phyloP scores from a whole-genome alignment of 2,329 filamentous ascomycete genomes.

The Aspergillus ochraceus region DNA sequence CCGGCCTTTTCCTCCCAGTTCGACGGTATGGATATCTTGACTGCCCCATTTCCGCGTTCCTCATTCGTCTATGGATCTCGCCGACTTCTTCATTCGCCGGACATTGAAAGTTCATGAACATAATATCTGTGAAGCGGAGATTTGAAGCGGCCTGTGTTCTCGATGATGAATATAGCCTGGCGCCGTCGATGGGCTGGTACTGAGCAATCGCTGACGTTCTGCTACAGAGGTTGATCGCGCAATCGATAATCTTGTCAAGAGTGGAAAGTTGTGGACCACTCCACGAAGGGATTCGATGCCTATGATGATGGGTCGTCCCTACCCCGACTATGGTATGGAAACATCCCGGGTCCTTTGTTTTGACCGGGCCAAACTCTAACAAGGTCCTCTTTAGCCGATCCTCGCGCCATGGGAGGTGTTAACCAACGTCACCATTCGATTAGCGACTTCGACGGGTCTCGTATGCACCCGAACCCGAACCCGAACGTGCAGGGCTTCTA shows the following conservation, averaged over 20 bases:
- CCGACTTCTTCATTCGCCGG: background rate
- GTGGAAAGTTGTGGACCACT: conserved; percentile 81
- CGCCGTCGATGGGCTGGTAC: background rate
- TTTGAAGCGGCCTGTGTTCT: background rate
- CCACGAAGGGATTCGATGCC: conserved; percentile 78
- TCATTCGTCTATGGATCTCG: background rate
- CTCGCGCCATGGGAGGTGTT: conserved; percentile 63
- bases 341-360: conserved; percentile 21
- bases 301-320: conserved; percentile 59
- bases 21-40: conserved; percentile 65
- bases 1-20: conserved; percentile 82
- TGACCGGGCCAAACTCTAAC: background rate
- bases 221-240: conserved; percentile 87
- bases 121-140: background rate
- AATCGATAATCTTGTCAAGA: conserved; percentile 93
- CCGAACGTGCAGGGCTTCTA: conserved; percentile 92
- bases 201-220: conserved; percentile 26
- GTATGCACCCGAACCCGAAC: conserved; percentile 68
- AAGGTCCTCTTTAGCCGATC: conserved; percentile 54
- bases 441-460: conserved; percentile 77
- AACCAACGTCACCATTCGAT: conserved; percentile 78
- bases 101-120: background rate
- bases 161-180: background rate
- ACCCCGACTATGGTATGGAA: conserved; percentile 62
- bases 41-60: background rate